Evolutionary conservation across 306 rosid species (phyloP).

Genomic region (Ziziphus jujuba): DNA sequence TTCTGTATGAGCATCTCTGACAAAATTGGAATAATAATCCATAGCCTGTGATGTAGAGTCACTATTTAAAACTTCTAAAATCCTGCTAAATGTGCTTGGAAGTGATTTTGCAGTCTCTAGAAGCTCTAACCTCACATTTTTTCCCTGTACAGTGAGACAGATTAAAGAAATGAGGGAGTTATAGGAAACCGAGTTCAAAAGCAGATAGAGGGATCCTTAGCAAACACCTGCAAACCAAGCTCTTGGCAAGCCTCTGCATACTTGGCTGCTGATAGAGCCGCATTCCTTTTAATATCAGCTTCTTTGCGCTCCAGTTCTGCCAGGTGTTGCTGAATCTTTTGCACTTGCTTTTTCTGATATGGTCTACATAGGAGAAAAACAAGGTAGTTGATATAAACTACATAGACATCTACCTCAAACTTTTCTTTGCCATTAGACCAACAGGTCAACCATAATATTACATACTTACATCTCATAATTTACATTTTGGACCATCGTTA

Average conservation of each 20-base stretch:
- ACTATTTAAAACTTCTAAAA: slow-evolving; percentile 67
- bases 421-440: slow-evolving; percentile 1
- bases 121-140: slow-evolving; percentile 76
- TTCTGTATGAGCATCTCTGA: slow-evolving; percentile 77
- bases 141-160: slow-evolving; percentile 60
- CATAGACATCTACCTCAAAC: not conserved
- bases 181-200: not conserved
- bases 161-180: not conserved
- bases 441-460: slow-evolving; percentile 13
- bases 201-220: slow-evolving; percentile 11
- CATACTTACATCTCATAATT: slow-evolving; percentile 83
- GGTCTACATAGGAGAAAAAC: slow-evolving; percentile 55
- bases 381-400: slow-evolving; percentile 3
- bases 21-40: slow-evolving; percentile 82
- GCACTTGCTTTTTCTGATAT: slow-evolving; percentile 88
- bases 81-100: slow-evolving; percentile 69
- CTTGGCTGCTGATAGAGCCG: slow-evolving; percentile 72
- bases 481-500: slow-evolving; percentile 82
- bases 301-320: slow-evolving; percentile 93
- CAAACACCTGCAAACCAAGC: slow-evolving; percentile 87
- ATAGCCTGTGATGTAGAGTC: slow-evolving; percentile 64
- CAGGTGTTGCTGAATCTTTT: slow-evolving; percentile 91
- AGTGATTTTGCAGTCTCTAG: slow-evolving; percentile 85
- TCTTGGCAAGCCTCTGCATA: slow-evolving; percentile 95
- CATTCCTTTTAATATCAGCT: slow-evolving; percentile 82